Base-by-base conservation (phyloP, 345 rosid species). In the Excoecaria cochinchinensis region DNA sequence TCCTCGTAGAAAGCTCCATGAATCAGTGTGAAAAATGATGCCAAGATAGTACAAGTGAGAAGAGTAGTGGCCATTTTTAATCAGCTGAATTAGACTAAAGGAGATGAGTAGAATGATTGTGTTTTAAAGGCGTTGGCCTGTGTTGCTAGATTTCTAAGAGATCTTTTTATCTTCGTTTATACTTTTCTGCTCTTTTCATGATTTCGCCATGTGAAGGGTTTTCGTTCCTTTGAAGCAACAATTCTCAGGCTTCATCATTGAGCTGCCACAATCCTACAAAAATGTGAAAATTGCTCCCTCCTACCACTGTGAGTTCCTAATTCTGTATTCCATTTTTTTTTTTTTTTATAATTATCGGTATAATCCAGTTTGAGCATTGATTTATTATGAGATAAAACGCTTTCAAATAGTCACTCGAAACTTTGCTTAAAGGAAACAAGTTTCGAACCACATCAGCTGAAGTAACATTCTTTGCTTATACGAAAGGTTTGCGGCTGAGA, bases 1-100 rank as follows among this genome's bases (percentile, higher is more conserved):
- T 85, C 82, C 56, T 86, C 89, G 4, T 71, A 77, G 76, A 83
- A 86, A 58, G 52, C 77, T 38, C 77, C 89, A 38, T 36, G 52
- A 58, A 22, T 21, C 51, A 79, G 10, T 46, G 59, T 21, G 58
- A 62, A 65, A 24, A 48, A 25, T 31, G 78, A 52, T 11, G 62
- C 46, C 48, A 74, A 57, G 69, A 75, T 66, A 77, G 62, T 47
- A 72, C 7, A 59, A 14, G 38, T 61, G 63, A 51, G 1, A 16
- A 68, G 62, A 51, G 74, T 24, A 17, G 72, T 69, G 79, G 78
- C 82, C 62, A 13, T 14, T 57, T 22, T 19, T 8, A 57, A 19
- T 57, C 12, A 4, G 21, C 12, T 2, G 7, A n/a, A 9, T n/a
- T 39, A 11, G 67, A 14, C 3, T 50, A 0, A 1, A 11, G 17